These are phyloP conservation scores for Athelia psychrophila DNA, from an alignment of 1,284 basidiomycete genomes.

Conservation along the genomic window DNA sequence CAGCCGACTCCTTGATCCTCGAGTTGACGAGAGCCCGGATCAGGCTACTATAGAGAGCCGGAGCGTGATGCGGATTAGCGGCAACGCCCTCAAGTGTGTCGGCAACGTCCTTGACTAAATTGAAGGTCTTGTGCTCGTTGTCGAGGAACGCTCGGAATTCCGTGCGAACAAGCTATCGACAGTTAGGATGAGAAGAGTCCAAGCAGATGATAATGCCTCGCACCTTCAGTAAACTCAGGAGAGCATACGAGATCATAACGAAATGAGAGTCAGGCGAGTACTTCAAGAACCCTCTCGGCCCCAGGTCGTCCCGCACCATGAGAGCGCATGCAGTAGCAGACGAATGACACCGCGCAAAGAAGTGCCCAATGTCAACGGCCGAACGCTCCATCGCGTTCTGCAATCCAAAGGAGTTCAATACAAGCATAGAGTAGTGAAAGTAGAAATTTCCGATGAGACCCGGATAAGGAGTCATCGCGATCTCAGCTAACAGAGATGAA, in stretches of 20 bases:
- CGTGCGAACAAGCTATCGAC: slow-evolving; percentile 67
- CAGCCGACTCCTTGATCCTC: slow-evolving; percentile 42
- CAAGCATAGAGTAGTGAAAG: slow-evolving; percentile 81
- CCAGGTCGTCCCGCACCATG: slow-evolving; percentile 75
- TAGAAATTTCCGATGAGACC: slow-evolving; percentile 67
- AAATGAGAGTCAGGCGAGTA: slow-evolving; percentile 92
- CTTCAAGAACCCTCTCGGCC: slow-evolving; percentile 72
- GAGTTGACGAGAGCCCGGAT: slow-evolving; percentile 75
- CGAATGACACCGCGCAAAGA: slow-evolving; percentile 81
- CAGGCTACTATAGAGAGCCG: slow-evolving; percentile 84
- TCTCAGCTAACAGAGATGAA: slow-evolving; percentile 23
- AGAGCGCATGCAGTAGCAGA: slow-evolving; percentile 69
- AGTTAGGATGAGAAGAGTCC: slow-evolving; percentile 2
- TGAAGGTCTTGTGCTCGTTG: slow-evolving; percentile 67
- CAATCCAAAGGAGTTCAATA: slow-evolving; percentile 92
- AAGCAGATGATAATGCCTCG: slow-evolving; percentile 13
- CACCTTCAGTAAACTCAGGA: slow-evolving; percentile 86
- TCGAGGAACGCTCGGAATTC: slow-evolving; percentile 79
- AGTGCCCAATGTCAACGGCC: slow-evolving; percentile 77
- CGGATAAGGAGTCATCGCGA: slow-evolving; percentile 42
- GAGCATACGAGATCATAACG: slow-evolving; percentile 87
- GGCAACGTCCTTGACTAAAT: slow-evolving; percentile 79
- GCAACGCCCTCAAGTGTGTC: slow-evolving; percentile 75
- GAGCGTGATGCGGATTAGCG: slow-evolving; percentile 76
- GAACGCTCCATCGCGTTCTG: slow-evolving; percentile 87